Evolutionary conservation across 139 green algal species (phyloP), one percentile per base, ranked within the genome.

Genomic region (Chlorella sp.): DNA sequence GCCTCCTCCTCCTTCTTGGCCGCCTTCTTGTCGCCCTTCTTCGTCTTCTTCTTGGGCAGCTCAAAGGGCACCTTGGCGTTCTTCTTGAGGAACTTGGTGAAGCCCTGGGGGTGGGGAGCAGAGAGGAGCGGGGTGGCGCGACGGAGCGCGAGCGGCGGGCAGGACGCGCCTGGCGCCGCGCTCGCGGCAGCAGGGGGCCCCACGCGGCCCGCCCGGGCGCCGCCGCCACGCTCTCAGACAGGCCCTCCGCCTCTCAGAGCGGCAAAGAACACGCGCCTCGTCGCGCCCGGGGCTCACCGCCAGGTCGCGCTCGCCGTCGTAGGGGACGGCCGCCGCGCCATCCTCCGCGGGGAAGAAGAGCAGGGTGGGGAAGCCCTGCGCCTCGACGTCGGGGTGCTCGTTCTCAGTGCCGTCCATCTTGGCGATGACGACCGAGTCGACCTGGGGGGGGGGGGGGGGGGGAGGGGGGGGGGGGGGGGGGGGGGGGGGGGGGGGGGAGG

Each of bases 361-460:
- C 6, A 85, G 72, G n/a, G 80, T 85, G 67, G 80, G 80, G 80
- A 72, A 85, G 66, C 80, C 74, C 70, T 85, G 67, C 5, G 71
- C 66, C 38, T 82, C 67, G 9, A 82, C 45, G 43, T 73, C 55
- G 48, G 80, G 74, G 35, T 90, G 68, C 73, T 91, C 87, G 72
- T 91, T 91, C 56, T 80, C 86, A 14, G 87, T 91, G 55, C 82
- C 86, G 61, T 91, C 87, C 81, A 91, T 90, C 79, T 92, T 91
- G 62, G 87, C 87, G 29, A 92, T 83, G 38, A 86, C 75, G 19
- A 92, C 86, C 17, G 43, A 81, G 60, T 89, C 73, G 45, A 86
- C 77, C 35, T 74, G 69, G 58, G 61, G n/a, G n/a, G n/a, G n/a
- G n/a, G n/a, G n/a, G n/a, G n/a, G n/a, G n/a, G n/a, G n/a, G n/a